Base-by-base conservation (phyloP, 257 asterid species). In the Verbascum thapsus region DNA sequence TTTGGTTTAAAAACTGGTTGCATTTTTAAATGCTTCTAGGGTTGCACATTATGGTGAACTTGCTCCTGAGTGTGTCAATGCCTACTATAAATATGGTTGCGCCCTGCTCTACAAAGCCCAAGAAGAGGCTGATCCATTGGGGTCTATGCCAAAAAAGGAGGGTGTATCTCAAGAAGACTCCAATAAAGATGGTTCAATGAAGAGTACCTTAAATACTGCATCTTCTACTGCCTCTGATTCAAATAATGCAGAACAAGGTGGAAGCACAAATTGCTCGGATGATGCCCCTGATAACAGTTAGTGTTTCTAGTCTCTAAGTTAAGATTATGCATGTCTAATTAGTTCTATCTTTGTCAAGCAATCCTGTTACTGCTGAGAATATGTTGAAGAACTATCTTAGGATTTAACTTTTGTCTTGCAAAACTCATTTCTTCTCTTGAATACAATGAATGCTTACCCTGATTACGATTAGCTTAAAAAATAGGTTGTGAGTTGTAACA, bases 51-150 rank as follows among this genome's bases (percentile, higher is more conserved):
- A 78, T 53, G 97, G 99, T 49, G 99, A 94, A 68, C 97, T 94
- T 61, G 83, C 95, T 69, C 95, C 95, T 22, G 90, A 87, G 61
- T 94, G 99, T 71, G 81, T 81, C 67, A 61, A 72, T 66, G 82
- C 99, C 18, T 90, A 94, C 80, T 90, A 85, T 75, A 85, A 88
- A 73, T 94, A 85, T 75, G 95, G 91, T 45, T 57, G 79, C 32
- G 88, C 86, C 9, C 73, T 87, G 63, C 79, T 94, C 44, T 78
- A 71, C 77, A 94, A 94, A 82, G 95, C 99, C 51, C 99, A 81
- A 75, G 87, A 78, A 23, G 99, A 94, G 78, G 80, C 98, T 47
- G 98, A 94, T 74, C 99, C 98, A 49, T 74, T 94, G 69, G 98
- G 45, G 47, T 64, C 90, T 62, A 74, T 94, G 78, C 95, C 98